Evolutionary conservation across 306 rosid species (phyloP).

Genomic region (Glycine latifolia): DNA sequence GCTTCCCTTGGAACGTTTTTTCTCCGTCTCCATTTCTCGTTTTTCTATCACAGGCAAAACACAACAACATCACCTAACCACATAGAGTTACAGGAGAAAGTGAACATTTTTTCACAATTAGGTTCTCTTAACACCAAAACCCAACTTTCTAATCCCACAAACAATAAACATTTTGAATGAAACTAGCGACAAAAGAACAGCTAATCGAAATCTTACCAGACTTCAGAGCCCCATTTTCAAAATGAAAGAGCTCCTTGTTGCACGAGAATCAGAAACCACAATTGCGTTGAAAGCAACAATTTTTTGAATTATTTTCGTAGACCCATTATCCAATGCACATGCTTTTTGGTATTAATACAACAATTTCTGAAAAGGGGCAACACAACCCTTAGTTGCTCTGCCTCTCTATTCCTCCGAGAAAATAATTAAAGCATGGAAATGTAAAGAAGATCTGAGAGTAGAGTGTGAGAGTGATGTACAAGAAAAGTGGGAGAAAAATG

Average conservation of each 20-base stretch:
- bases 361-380: conserved; percentile 22
- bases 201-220: conserved; percentile 51
- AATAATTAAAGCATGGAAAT: conserved; percentile 5
- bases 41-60: conserved; percentile 18
- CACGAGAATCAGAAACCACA: conserved; percentile 40
- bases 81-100: background rate
- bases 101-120: conserved; percentile 17
- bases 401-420: background rate
- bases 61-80: conserved; percentile 17
- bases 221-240: conserved; percentile 48
- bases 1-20: conserved; percentile 85
- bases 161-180: conserved; percentile 29
- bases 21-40: conserved; percentile 74
- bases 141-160: conserved; percentile 38
- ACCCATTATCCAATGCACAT: conserved; percentile 35
- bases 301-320: conserved; percentile 50
- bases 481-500: background rate
- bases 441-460: conserved; percentile 44
- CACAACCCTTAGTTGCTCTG: background rate
- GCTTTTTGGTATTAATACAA: conserved; percentile 12
- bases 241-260: conserved; percentile 31
- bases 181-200: background rate
- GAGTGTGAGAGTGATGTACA: background rate
- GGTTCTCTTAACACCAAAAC: conserved; percentile 33
- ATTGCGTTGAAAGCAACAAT: conserved; percentile 37